phyloP scores from a whole-genome alignment of 2,329 filamentous ascomycete species.

The Ceratocystis variospora region DNA sequence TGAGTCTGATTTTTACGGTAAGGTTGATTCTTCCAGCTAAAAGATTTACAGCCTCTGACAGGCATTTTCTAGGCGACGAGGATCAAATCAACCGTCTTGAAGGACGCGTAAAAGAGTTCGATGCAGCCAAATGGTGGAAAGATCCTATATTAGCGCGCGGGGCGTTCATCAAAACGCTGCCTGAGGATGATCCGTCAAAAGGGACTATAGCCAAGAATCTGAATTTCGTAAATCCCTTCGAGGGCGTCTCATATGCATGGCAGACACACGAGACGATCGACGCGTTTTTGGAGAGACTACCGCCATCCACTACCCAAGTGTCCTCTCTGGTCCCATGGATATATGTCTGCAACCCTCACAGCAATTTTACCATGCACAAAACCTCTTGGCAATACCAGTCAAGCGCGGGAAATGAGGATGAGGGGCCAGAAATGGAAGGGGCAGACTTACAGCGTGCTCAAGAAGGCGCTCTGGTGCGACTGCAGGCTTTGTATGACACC shows the following conservation, averaged over 20 bases:
- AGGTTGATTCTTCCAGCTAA: not conserved
- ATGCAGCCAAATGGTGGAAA: constrained; percentile 38
- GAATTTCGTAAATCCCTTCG: constrained; percentile 44
- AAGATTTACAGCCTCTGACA: not conserved
- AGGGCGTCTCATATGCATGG: constrained; percentile 41
- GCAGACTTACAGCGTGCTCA: constrained; percentile 37
- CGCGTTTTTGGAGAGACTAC: constrained; percentile 54
- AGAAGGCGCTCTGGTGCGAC: constrained; percentile 38
- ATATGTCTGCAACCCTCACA: constrained; percentile 53
- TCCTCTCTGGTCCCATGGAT: constrained; percentile 49
- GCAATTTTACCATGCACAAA: constrained; percentile 27
- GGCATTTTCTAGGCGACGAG: constrained; percentile 37
- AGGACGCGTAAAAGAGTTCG: constrained; percentile 36
- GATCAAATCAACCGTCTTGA: constrained; percentile 35
- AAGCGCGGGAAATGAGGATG: constrained; percentile 35
- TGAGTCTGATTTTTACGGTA: constrained; percentile 23
- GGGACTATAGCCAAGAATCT: constrained; percentile 13
- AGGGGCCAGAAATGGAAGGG: constrained; percentile 34
- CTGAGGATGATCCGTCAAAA: not conserved
- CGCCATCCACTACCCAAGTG: constrained; percentile 46
- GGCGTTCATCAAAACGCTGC: constrained; percentile 11
- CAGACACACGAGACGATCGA: constrained; percentile 50
- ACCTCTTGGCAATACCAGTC: constrained; percentile 26
- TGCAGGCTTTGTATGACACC: constrained; percentile 35
- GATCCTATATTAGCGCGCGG: constrained; percentile 21